Conservation (phyloP, 2,329 filamentous ascomycete genomes). For the Alternaria sp. region DNA sequence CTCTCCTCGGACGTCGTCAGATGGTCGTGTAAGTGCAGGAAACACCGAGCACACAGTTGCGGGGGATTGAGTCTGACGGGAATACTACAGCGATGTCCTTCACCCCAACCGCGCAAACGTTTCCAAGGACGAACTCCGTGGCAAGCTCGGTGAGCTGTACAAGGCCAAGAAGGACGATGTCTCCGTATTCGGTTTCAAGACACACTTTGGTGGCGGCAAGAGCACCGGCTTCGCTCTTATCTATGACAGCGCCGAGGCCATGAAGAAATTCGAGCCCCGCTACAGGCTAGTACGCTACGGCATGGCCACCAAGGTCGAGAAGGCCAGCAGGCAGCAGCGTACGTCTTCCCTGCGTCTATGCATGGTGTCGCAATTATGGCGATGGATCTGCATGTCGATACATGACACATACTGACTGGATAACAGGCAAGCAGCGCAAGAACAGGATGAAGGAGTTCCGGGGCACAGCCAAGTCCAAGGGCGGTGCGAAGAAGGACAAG, state of each 20-base stretch:
- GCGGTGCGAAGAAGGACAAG: conserved; percentile 90
- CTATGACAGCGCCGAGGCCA: conserved; percentile 96
- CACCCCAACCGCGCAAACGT: conserved; percentile 98
- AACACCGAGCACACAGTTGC: conserved; percentile 17
- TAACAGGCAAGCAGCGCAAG: conserved; percentile 99
- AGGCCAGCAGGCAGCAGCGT: conserved; percentile 98
- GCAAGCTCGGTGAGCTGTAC: conserved; percentile 94
- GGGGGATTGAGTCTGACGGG: conserved; percentile 38
- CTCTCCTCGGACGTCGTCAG: conserved; percentile 97
- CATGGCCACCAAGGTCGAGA: conserved; percentile 92
- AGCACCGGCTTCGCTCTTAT: conserved; percentile 98
- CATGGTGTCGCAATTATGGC: conserved; percentile 9
- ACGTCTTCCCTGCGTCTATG: conserved; percentile 59
- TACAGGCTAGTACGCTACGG: conserved; percentile 97
- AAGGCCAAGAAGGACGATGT: conserved; percentile 98
- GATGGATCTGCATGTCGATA: conserved; percentile 7
- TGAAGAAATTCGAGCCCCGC: conserved; percentile 99
- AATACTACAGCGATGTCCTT: conserved; percentile 84
- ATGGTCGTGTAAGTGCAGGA: conserved; percentile 85
- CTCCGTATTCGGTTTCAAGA: conserved; percentile 97
- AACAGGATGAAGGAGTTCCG: conserved; percentile 99
- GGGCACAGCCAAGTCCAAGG: conserved; percentile 98
- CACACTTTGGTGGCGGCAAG: conserved; percentile 99
- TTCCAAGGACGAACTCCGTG: conserved; percentile 97
- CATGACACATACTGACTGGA: conserved; percentile 38